Percentiles rank a stretch among this genome's conserved stretches.
phyloP scores from a whole-genome alignment of 1,139 yeast genomes.

The Protomyces gravidus region DNA sequence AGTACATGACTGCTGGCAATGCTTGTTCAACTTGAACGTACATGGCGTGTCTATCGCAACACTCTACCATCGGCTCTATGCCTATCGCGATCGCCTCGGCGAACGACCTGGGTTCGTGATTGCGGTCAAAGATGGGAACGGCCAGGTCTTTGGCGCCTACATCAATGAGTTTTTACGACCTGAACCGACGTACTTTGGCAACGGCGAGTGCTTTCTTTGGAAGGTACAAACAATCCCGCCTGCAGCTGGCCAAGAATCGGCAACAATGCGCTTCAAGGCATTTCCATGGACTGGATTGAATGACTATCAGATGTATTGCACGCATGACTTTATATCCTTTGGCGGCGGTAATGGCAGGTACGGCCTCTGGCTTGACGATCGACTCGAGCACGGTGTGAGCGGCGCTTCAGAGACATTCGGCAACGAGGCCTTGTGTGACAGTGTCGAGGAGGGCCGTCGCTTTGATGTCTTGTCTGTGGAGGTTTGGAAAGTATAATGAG shows the following conservation, averaged over 20 bases:
- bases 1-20: conserved; percentile 51
- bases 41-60: conserved; percentile 86
- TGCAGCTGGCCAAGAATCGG: conserved; percentile 42
- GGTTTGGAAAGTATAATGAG: conserved; percentile 70
- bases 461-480: conserved; percentile 76
- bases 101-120: conserved; percentile 38
- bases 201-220: conserved; percentile 67
- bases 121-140: conserved; percentile 44
- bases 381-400: conserved; percentile 70
- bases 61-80: conserved; percentile 49
- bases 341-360: conserved; percentile 94
- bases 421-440: conserved; percentile 65
- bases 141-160: conserved; percentile 76
- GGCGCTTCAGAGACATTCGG: conserved; percentile 81
- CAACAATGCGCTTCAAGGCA: conserved; percentile 58
- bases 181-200: conserved; percentile 77
- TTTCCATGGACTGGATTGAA: conserved; percentile 85
- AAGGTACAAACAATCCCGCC: not conserved
- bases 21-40: conserved; percentile 78
- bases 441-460: conserved; percentile 47
- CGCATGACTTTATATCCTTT: conserved; percentile 68
- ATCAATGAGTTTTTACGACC: conserved; percentile 66
- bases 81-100: conserved; percentile 37
- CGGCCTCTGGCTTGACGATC: conserved; percentile 83
- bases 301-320: conserved; percentile 79